Conservation (phyloP, 1,139 yeast species). For the Cylindricascospora bacillispora region DNA sequence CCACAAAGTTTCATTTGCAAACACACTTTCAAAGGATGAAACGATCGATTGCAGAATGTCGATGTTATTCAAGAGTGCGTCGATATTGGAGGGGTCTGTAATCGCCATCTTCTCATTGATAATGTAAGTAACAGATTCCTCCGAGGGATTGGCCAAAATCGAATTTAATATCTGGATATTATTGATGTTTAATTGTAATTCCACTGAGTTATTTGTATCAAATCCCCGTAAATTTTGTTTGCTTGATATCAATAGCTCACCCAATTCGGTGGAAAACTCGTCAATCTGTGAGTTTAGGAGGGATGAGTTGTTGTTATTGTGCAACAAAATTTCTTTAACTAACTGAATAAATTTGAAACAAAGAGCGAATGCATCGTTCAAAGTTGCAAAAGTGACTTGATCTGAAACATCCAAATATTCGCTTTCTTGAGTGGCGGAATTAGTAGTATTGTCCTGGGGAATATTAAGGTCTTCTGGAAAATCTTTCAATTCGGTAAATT, state of each 20-base stretch:
- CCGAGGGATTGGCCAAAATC: background rate
- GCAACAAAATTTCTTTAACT: slow-evolving; percentile 12
- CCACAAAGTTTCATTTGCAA: slow-evolving; percentile 10
- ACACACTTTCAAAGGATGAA: slow-evolving; percentile 5
- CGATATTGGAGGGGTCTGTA: background rate
- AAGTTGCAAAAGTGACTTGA: slow-evolving; percentile 14
- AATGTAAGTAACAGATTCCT: too few species aligned
- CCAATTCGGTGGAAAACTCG: background rate
- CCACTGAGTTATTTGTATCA: background rate
- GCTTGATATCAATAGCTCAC: background rate
- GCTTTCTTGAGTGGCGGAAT: background rate
- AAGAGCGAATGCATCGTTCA: slow-evolving; percentile 14
- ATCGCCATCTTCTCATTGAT: background rate
- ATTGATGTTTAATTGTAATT: background rate
- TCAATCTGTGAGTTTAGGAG: too few species aligned
- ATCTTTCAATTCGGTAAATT: slow-evolving; percentile 11
- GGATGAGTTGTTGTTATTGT: slow-evolving; percentile 2
- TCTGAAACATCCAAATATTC: slow-evolving; percentile 15
- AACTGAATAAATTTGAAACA: slow-evolving; percentile 13
- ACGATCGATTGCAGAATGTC: slow-evolving; percentile 6
- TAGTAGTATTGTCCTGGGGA: background rate
- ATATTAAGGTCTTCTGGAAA: background rate
- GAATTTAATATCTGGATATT: background rate
- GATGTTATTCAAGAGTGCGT: slow-evolving; percentile 1
- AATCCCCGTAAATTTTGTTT: background rate